These are phyloP conservation scores for Hymenoscyphus albidus DNA, from an alignment of 2,329 filamentous ascomycete species.

Conservation along the genomic window DNA sequence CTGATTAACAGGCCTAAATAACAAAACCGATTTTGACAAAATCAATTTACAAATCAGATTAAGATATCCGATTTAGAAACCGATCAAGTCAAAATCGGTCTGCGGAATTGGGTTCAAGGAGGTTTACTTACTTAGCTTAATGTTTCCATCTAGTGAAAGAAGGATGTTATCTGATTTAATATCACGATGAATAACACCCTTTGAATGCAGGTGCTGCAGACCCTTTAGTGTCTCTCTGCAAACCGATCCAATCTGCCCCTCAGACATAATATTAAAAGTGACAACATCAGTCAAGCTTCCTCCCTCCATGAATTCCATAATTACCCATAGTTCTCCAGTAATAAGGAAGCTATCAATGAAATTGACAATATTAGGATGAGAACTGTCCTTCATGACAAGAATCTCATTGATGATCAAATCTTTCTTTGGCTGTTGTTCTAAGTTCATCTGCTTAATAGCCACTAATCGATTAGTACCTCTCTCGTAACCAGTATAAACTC, in stretches of 20 bases:
- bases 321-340: constrained; percentile 89
- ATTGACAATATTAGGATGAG: constrained; percentile 97
- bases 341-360: constrained; percentile 97
- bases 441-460: constrained; percentile 99
- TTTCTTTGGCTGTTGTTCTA: constrained; percentile 98
- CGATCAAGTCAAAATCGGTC: too few species aligned
- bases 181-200: constrained; percentile 96
- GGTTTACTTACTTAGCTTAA: constrained; percentile 80
- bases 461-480: constrained; percentile 80
- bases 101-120: neutral
- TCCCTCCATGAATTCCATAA: constrained; percentile 99
- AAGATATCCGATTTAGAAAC: too few species aligned
- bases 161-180: constrained; percentile 99
- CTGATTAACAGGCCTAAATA: too few species aligned
- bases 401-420: constrained; percentile 99
- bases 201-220: constrained; percentile 91
- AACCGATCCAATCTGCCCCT: constrained; percentile 93
- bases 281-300: constrained; percentile 97
- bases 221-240: constrained; percentile 91
- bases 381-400: constrained; percentile 97
- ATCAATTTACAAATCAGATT: too few species aligned
- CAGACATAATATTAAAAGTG: constrained; percentile 98
- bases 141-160: constrained; percentile 87
- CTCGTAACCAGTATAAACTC: constrained; percentile 90
- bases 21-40: too few species aligned